Evolutionary conservation across 768 basidiomycete genomes (phyloP), one percentile per base, ranked within the genome.

Genomic region (Floccularia luteovirens): DNA sequence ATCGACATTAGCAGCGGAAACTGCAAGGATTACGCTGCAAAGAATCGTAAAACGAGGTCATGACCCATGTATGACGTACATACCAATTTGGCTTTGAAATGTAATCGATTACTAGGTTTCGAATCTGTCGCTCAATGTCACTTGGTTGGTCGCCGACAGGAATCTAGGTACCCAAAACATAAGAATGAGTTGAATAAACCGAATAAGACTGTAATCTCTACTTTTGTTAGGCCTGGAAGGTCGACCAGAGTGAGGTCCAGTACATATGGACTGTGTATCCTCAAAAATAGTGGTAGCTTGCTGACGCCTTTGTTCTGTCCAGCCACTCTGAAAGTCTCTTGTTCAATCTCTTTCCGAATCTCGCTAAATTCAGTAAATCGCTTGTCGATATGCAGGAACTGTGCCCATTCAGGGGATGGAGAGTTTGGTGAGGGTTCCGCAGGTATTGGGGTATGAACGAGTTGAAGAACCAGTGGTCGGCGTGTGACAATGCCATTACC

Each of bases 231-330:
- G 21, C 96, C 96, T 3, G 96, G 96, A 38, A 99, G 61, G 67
- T 99, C 96, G 22, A 99, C 96, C 49, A 99, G 62, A 1, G 96
- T 99, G 53, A 99, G 64, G 59, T 98, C 94, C 48, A 98, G 67
- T 24, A 99, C 96, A 50, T 91, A 79, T 17, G 94, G 92, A 45
- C 92, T 96, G 60, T 86, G 93, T 67, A 99, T 96, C 57, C 90
- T 77, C 34, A 99, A 72, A 43, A 92, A 90, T 53, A 98, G 98
- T 1, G 94, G 93, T 34, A 96, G 61, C 57, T 93, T 92, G 65
- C 90, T 93, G 43, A 99, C 85, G 32, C 96, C 96, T 64, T 98
- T 99, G 63, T 98, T 98, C 69, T 97, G 93, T 0, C 96, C 96
- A 0, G 96, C 96, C 13, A 99, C 93, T 31, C 96, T 71, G 60